phyloP scores from a whole-genome alignment of 1,139 yeast genomes.

The Scheffersomyces illinoinensis region DNA sequence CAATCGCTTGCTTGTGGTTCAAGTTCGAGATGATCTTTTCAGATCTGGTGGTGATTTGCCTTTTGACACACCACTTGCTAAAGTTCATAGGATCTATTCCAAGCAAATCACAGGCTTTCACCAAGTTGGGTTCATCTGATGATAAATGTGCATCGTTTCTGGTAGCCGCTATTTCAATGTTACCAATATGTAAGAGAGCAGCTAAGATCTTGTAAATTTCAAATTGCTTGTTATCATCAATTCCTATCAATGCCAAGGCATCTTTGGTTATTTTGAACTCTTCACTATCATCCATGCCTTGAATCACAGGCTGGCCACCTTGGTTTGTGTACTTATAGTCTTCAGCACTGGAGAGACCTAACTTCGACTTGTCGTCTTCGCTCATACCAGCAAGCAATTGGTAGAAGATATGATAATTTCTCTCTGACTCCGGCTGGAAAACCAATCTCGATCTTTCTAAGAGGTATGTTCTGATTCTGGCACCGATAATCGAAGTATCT shows the following conservation, averaged over 20 bases:
- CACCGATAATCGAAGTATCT: conserved; percentile 82
- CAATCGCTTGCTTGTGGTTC: conserved; percentile 81
- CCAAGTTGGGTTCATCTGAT: conserved; percentile 83
- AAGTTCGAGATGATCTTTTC: conserved; percentile 88
- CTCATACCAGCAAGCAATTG: conserved; percentile 82
- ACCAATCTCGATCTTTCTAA: conserved; percentile 93
- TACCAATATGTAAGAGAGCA: conserved; percentile 90
- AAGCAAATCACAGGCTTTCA: conserved; percentile 80
- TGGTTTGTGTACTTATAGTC: conserved; percentile 86
- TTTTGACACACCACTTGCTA: conserved; percentile 92
- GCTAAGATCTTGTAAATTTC: conserved; percentile 80
- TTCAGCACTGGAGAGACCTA: conserved; percentile 63
- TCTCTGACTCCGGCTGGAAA: conserved; percentile 83
- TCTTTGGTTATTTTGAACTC: conserved; percentile 76
- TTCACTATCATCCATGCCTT: conserved; percentile 76
- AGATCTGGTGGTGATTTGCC: conserved; percentile 88
- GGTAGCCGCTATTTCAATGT: conserved; percentile 83
- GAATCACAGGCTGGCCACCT: conserved; percentile 76
- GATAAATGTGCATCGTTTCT: conserved; percentile 81
- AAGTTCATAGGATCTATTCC: conserved; percentile 76
- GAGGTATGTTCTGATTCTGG: conserved; percentile 87
- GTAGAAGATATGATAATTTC: conserved; percentile 95
- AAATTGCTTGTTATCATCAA: conserved; percentile 57
- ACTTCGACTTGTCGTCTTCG: conserved; percentile 54
- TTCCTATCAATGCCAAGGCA: conserved; percentile 81